phyloP scores from a whole-genome alignment of 148 eudicot species.

The Silene latifolia region DNA sequence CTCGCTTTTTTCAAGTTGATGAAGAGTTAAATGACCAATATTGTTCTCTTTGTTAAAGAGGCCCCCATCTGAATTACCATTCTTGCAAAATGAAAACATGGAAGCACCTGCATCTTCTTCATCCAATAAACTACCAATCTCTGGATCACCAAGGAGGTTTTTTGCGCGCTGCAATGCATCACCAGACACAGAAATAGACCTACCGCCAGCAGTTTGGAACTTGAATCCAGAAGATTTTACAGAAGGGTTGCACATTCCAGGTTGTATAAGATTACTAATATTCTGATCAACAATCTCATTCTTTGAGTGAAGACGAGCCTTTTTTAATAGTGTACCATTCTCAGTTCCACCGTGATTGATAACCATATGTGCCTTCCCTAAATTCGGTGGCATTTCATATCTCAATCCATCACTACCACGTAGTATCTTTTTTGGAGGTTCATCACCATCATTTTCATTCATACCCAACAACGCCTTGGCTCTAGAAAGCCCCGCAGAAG shows the following conservation, averaged over 20 bases:
- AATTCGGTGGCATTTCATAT: conserved; percentile 22
- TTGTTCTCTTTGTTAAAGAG: conserved; percentile 25
- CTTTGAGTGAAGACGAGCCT: conserved; percentile 22
- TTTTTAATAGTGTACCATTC: conserved; percentile 27
- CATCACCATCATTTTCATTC: conserved; percentile 33
- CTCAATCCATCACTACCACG: conserved; percentile 20
- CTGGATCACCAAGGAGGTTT: conserved; percentile 84
- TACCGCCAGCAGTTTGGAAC: conserved; percentile 89
- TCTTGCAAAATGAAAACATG: conserved; percentile 32
- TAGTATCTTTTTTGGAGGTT: conserved; percentile 33
- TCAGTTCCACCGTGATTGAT: conserved; percentile 13
- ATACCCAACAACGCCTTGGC: conserved; percentile 71
- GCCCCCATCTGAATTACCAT: conserved; percentile 24
- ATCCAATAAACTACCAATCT: conserved; percentile 39
- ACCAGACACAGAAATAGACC: conserved; percentile 77
- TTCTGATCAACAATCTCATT: conserved; percentile 26
- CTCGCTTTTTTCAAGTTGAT: conserved; percentile 30
- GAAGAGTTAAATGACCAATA: conserved; percentile 22
- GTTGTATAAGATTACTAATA: conserved; percentile 27
- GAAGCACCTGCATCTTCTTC: conserved; percentile 43
- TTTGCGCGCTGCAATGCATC: conserved; percentile 85
- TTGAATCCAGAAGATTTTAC: conserved; percentile 56
- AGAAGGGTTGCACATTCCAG: conserved; percentile 23
- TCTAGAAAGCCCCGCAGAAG: conserved; percentile 60
- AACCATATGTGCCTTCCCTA: conserved; percentile 13